These are phyloP conservation scores for Acrocalymma vagum DNA, from an alignment of 2,329 filamentous ascomycete genomes.

Conservation along the genomic window DNA sequence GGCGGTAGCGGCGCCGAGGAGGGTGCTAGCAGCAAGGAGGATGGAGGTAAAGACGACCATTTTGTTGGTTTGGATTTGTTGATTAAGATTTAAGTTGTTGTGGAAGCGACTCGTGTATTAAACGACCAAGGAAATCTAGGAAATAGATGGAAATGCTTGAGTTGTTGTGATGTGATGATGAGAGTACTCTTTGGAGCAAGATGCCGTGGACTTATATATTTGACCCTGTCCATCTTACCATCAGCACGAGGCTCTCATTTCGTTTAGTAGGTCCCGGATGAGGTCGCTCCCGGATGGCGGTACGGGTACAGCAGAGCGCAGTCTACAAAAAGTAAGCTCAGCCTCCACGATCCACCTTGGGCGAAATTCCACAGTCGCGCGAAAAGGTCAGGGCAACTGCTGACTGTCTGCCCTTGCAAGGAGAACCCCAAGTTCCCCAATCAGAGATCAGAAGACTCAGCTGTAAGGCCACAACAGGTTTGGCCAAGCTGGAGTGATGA, in stretches of 20 bases:
- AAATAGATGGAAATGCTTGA: constrained; percentile 10
- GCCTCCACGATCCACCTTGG: constrained; percentile 21
- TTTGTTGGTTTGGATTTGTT: constrained; percentile 21
- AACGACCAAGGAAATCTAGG: constrained; percentile 19
- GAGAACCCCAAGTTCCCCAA: no score
- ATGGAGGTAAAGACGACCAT: constrained; percentile 37
- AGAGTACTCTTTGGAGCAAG: constrained; percentile 14
- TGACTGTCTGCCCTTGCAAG: no score
- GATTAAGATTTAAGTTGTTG: constrained; percentile 9
- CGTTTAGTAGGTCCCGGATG: constrained; percentile 12
- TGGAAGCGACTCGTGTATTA: constrained; percentile 12
- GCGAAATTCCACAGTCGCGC: no score
- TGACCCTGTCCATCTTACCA: no score
- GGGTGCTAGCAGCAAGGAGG: constrained; percentile 22
- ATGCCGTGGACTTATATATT: constrained; percentile 20
- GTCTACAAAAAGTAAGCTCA: constrained; percentile 8
- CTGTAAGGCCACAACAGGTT: no score
- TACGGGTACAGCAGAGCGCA: constrained; percentile 6
- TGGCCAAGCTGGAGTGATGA: no score
- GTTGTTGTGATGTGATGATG: constrained; percentile 26
- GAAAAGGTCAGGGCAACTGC: no score
- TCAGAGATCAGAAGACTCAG: no score
- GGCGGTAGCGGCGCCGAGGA: constrained; percentile 28
- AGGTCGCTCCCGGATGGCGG: constrained; percentile 16
- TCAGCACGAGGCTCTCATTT: constrained; percentile 5